phyloP scores from a whole-genome alignment of 2,329 filamentous ascomycete species.

The Cladosporium sp. region DNA sequence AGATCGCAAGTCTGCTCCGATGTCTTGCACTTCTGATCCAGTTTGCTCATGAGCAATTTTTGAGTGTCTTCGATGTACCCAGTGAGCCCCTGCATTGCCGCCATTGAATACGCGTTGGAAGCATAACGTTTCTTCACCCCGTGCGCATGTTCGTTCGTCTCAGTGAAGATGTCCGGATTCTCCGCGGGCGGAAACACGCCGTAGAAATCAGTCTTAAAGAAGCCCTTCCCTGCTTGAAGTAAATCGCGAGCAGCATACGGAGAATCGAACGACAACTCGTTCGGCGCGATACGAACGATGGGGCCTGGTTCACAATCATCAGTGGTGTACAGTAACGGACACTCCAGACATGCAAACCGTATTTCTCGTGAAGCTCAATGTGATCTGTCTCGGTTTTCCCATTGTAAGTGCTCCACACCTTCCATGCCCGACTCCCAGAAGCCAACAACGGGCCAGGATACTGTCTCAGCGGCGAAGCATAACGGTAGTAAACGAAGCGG shows the following conservation, averaged over 20 bases:
- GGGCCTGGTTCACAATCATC: slow-evolving; percentile 4
- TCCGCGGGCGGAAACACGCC: slow-evolving; percentile 73
- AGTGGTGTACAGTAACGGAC: background rate
- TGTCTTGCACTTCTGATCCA: slow-evolving; percentile 43
- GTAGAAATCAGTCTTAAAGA: slow-evolving; percentile 64
- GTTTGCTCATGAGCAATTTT: slow-evolving; percentile 63
- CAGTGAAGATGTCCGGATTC: slow-evolving; percentile 73
- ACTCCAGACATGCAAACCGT: slow-evolving; percentile 57
- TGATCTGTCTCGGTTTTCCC: slow-evolving; percentile 50
- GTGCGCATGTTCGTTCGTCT: slow-evolving; percentile 73
- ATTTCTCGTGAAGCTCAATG: slow-evolving; percentile 65
- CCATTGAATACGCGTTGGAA: slow-evolving; percentile 77
- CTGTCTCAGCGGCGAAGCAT: slow-evolving; percentile 30
- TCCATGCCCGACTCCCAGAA: slow-evolving; percentile 34
- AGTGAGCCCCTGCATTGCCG: slow-evolving; percentile 73
- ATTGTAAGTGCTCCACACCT: slow-evolving; percentile 22
- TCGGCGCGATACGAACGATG: slow-evolving; percentile 73
- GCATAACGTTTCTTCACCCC: slow-evolving; percentile 72
- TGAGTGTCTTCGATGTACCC: slow-evolving; percentile 76
- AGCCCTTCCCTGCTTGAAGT: slow-evolving; percentile 52
- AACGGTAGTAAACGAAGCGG: slow-evolving; percentile 34
- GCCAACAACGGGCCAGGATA: slow-evolving; percentile 34
- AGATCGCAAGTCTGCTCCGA: slow-evolving; percentile 42
- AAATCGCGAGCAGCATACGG: slow-evolving; percentile 73
- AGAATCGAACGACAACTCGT: slow-evolving; percentile 70